Evolutionary conservation across 2,329 filamentous ascomycete genomes (phyloP), one percentile per base, ranked within the genome.

Genomic region (Penicillium sp.): DNA sequence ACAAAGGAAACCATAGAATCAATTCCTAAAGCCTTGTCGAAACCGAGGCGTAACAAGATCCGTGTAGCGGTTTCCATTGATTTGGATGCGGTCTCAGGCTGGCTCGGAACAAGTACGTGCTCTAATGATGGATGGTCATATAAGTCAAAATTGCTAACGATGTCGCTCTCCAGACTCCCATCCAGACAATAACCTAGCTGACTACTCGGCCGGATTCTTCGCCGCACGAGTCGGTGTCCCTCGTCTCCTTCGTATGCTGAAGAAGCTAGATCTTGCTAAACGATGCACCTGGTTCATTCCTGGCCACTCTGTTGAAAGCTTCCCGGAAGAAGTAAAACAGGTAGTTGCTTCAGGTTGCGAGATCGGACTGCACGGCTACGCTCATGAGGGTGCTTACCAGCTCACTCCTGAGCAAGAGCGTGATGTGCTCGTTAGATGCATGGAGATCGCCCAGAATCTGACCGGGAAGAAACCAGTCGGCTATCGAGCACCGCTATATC

Each of bases 361-460:
- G 58, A 78, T 84, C 39, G 81, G 74, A 7, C 56, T 71, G 5
- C 71, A 64, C 34, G 87, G 85, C 13, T 90, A 90, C 69, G 84
- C 82, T 0, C 86, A 90, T 58, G 87, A 90, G 64, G 89, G 89
- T 56, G 86, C 87, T 0, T 79, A 78, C 8, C 82, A 86, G 45
- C 88, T 90, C 84, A 87, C 80, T 0, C 67, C 87, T 1, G 86
- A 89, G 62, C 88, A 91, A 71, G 88, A 91, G 67, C 80, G 80
- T 9, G 86, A 88, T 46, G 84, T 91, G 2, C 79, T 93, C 5
- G 85, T 88, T 62, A 89, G 89, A 70, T 90, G 87, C 15, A 90
- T 86, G 66, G 80, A 81, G 18, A 78, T 91, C 69, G 79, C 91
- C 27, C 89, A 84, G 0, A 83, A 87, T 0, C 88, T 92, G 62